Base-by-base conservation (phyloP, 1,284 basidiomycete genomes). In the Porodaedalea pini region DNA sequence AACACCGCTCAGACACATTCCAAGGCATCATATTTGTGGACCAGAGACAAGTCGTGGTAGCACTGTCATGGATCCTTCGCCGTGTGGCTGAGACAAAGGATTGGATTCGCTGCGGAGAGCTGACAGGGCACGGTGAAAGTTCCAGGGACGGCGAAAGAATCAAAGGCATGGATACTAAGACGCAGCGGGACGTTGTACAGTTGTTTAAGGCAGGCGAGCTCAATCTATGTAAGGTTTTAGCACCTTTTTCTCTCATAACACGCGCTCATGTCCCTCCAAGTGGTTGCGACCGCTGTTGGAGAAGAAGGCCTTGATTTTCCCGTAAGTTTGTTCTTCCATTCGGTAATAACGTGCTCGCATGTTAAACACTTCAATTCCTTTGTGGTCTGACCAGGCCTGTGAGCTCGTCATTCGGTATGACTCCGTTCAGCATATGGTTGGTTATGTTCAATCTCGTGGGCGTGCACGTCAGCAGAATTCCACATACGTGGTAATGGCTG, bases 301-400 rank as follows among this genome's bases (percentile, higher is more conserved):
- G 92, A 94, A 71, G 91, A 94, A 73, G 92, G 91, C 0, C 77
- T 94, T 25, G 90, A 94, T 69, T 92, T 94, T 70, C 88, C 85
- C 11, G 86, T 87, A 66, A 53, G 78, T 63, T 19, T 58, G 23
- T 32, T 63, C 54, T 31, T 44, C 39, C 8, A 2, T n/a, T 43
- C 7, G 19, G 48, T 3, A 13, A 57, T 37, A 31, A 25, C 53
- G 23, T 15, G 41, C 34, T 47, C 51, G 15, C 10, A 40, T 37
- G 57, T 65, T 54, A 32, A 36, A 43, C 39, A 27, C 51, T 55
- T 49, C 61, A 23, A 19, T 3, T 4, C 15, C 17, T 11, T 29
- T 36, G 37, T 54, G 29, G 41, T 54, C 1, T 53, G 3, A 41
- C 11, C 56, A 90, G 87, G 85, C 86, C 8, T 92, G 90, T 68